Base-by-base conservation (phyloP, 352 stramenopile genomes). In the Globisporangium parvum region DNA sequence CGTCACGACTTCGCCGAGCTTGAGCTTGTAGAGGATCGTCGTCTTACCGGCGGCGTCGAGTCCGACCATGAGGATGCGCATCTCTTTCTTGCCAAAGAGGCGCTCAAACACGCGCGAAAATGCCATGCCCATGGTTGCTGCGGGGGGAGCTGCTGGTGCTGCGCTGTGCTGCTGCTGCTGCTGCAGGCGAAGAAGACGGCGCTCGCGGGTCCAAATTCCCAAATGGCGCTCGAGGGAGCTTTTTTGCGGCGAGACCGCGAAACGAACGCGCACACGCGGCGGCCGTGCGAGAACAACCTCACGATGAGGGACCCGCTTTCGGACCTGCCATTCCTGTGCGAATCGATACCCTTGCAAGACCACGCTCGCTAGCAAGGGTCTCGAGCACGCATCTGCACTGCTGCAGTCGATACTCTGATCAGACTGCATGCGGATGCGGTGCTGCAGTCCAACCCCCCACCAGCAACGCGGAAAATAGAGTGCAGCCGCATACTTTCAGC, bases 41-140 rank as follows among this genome's bases (percentile, higher is more conserved):
- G 97, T 99, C 80, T 99, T 99, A 64, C 97, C 97, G 26, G 97
- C 97, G 77, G 98, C 98, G 73, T 99, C 97, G 26, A 99, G 85
- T 58, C 97, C 98, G 12, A 99, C 77, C 83, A 99, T 99, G n/a
- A 99, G 77, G 71, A 99, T 99, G 59, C 97, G 90, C 57, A 99
- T 97, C 85, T 99, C 97, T 71, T 99, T 99, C 66, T 92, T 97
- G 53, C 97, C 96, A 80, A 99, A 99, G 63, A 99, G 87, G 67
- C 78, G 87, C 65, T 98, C 92, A 78, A 99, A 99, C 57, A 99
- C 68, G 71, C 91, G 84, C 69, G 85, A 98, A 75, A 99, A 97
- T 53, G 98, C 79, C 66, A 99, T 98, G 53, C 97, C 97, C 97
- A 99, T 99, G 72, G 67, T 89, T 85, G 63, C 73, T 70, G 45